Percentiles rank a stretch among this genome's conserved stretches.
Conservation (phyloP, 805 yeast genomes). For the Candida tammaniensis region DNA sequence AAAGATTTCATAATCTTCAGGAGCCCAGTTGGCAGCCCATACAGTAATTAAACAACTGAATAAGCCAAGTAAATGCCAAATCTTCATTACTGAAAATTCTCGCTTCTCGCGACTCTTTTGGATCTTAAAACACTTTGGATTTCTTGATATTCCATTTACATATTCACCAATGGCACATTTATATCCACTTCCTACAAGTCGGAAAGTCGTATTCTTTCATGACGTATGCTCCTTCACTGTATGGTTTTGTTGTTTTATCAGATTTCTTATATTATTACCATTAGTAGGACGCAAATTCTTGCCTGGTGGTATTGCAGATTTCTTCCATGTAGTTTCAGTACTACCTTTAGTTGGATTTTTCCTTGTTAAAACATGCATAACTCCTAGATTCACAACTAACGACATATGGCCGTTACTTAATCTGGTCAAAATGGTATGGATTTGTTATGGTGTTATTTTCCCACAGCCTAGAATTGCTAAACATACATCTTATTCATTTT, state of each 20-base stretch:
- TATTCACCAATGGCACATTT: constrained; percentile 34
- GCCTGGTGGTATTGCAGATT: constrained; percentile 73
- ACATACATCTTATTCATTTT: constrained; percentile 38
- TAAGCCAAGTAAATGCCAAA: background rate
- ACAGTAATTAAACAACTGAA: constrained; percentile 8
- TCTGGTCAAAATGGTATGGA: constrained; percentile 32
- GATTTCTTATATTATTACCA: constrained; percentile 55
- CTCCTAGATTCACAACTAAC: constrained; percentile 5
- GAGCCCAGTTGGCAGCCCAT: constrained; percentile 47
- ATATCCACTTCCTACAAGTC: constrained; percentile 34
- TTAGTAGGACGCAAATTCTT: constrained; percentile 62
- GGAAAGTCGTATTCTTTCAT: constrained; percentile 32
- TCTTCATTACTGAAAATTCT: constrained; percentile 3
- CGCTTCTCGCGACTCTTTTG: constrained; percentile 1
- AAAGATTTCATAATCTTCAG: constrained; percentile 81
- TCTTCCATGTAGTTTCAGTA: constrained; percentile 44
- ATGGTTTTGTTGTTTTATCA: constrained; percentile 47
- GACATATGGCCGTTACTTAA: constrained; percentile 30
- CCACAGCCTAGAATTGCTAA: constrained; percentile 42
- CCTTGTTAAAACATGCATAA: constrained; percentile 16
- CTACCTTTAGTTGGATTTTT: constrained; percentile 29
- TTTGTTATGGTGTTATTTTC: constrained; percentile 41
- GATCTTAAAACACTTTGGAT: background rate
- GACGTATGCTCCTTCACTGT: constrained; percentile 35
- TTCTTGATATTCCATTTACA: too few relatives aligned